Evolutionary conservation across 768 basidiomycete species (phyloP).

Genomic region (Vararia minispora): DNA sequence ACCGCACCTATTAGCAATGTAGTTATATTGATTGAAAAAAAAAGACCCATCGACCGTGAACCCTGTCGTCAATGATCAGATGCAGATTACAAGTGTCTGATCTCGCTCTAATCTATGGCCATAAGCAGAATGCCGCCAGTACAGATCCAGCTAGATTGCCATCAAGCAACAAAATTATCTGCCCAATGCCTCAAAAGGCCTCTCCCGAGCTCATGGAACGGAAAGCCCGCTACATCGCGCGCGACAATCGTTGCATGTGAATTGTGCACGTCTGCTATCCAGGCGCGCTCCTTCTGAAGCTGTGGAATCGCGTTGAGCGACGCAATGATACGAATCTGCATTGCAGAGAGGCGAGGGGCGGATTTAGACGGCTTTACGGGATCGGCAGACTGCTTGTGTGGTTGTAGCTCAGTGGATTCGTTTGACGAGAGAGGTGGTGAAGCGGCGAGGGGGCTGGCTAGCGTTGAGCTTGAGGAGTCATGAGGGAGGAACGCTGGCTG

Average conservation of each 20-base stretch:
- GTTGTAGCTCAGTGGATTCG: no score
- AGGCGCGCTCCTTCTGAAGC: constrained; percentile 60
- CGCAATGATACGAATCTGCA: constrained; percentile 45
- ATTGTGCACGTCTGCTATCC: constrained; percentile 47
- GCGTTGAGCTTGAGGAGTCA: neutral
- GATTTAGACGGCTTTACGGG: constrained; percentile 22
- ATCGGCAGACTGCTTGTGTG: constrained; percentile 13
- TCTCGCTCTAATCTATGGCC: no score
- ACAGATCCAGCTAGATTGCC: no score
- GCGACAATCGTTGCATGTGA: constrained; percentile 65
- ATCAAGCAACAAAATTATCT: constrained; percentile 38
- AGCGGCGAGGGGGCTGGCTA: neutral
- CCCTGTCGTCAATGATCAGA: no score
- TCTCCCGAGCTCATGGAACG: constrained; percentile 47
- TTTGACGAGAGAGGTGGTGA: neutral
- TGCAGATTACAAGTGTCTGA: no score
- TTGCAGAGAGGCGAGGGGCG: constrained; percentile 31
- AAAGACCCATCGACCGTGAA: no score
- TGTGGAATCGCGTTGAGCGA: constrained; percentile 58
- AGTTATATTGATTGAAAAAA: no score
- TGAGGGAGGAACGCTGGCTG: neutral
- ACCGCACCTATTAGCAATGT: no score
- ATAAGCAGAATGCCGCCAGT: no score
- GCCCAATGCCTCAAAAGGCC: constrained; percentile 67
- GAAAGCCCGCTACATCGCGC: constrained; percentile 52